Evolutionary conservation across 306 rosid genomes (phyloP).

Genomic region (Quercus glauca): DNA sequence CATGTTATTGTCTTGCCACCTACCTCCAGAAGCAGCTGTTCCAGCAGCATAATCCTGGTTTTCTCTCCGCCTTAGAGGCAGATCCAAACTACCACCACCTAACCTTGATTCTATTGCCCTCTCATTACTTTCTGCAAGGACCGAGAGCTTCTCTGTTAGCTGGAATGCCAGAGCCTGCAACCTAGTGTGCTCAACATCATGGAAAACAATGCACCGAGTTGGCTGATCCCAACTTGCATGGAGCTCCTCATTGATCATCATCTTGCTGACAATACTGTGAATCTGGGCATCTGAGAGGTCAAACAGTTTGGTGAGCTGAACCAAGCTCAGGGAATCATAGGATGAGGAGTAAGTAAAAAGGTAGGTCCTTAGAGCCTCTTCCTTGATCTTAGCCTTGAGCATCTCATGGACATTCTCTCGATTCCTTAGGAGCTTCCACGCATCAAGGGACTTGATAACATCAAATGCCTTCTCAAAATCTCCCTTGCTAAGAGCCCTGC

Average conservation of each 20-base stretch:
- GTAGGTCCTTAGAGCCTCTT: conserved; percentile 89
- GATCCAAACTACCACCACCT: conserved; percentile 88
- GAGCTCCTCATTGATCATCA: conserved; percentile 96
- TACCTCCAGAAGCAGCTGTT: conserved; percentile 38
- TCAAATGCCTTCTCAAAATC: conserved; percentile 71
- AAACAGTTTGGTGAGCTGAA: conserved; percentile 70
- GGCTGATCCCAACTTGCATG: conserved; percentile 77
- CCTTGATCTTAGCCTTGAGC: conserved; percentile 83
- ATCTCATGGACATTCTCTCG: conserved; percentile 60
- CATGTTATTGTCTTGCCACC: conserved; percentile 74
- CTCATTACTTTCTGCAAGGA: conserved; percentile 86
- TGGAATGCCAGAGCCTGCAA: conserved; percentile 81
- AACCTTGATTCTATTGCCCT: conserved; percentile 82
- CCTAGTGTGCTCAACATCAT: conserved; percentile 56
- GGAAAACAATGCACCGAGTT: conserved; percentile 52
- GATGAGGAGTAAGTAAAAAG: conserved; percentile 84
- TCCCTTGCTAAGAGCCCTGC: conserved; percentile 72
- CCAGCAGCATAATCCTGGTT: conserved; percentile 72
- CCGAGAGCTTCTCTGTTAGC: conserved; percentile 73
- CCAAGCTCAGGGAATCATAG: conserved; percentile 69
- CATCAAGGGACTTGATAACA: conserved; percentile 69
- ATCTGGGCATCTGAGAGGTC: conserved; percentile 57
- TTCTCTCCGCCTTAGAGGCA: conserved; percentile 78
- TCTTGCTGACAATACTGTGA: conserved; percentile 77
- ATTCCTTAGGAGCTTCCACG: conserved; percentile 79